Evolutionary conservation across 495 filamentous ascomycete species (phyloP), one percentile per base, ranked within the genome.

Genomic region (Hamigera avellanea): DNA sequence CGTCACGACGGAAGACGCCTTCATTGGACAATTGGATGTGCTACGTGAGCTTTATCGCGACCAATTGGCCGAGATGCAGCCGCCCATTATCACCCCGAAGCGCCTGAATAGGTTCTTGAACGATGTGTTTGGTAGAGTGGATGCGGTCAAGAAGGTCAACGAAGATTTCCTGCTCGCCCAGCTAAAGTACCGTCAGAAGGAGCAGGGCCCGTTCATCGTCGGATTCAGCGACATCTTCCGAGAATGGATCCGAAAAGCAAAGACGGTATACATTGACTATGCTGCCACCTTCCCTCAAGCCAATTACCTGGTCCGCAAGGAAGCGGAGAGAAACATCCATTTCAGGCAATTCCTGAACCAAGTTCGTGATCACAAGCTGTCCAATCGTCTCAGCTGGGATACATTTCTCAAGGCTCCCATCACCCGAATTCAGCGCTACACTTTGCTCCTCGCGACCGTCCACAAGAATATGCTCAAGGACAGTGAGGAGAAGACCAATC

Each of bases 141-240:
- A 96, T 44, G 73, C 76, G 0, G 83, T 96, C 27, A 86, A 93
- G 45, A 77, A 79, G 41, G 88, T 86, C 47, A 95, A 95, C 46
- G 89, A 93, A 49, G 89, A 95, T 36, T 78, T 86, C 59, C 71
- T 99, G n/a, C 63, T 99, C 10, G 80, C 93, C 2, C 91, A 96
- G 55, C 69, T 99, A 45, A 96, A 96, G 44, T 99, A 95, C 52
- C 80, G 93, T 19, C 91, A 99, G 55, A 82, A 89, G 46, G 91
- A 96, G 50, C 88, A 99, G 54, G 91, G 93, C 0, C 91, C 91
- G 0, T 96, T 86, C 70, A 79, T 99, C 41, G 69, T 73, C 30
- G 91, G 93, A 7, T 95, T 95, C 57, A 94, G 87, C 50, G 91
- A 96, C 45, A 86, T 99, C 37, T 99, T 99, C 64, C 70, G 91